phyloP scores from a whole-genome alignment of 176 grass and related monocot genomes.

The Raddia distichophylla region DNA sequence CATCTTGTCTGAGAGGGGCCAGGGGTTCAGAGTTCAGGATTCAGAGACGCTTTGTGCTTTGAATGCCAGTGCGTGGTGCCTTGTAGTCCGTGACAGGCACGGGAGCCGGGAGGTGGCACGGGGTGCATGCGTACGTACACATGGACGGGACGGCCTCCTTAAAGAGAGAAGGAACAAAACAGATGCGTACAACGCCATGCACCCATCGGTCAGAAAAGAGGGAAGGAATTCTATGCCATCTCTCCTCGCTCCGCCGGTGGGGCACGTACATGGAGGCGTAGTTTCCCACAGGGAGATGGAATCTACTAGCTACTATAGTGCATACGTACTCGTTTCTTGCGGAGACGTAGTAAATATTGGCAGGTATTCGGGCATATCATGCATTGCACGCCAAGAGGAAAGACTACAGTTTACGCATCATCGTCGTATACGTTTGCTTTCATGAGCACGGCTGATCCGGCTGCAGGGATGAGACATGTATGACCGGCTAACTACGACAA shows the following conservation, averaged over 20 bases:
- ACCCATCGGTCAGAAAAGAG: conserved; percentile 21
- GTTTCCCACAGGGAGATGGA: background rate
- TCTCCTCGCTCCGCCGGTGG: background rate
- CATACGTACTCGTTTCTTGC: background rate
- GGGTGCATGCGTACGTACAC: background rate
- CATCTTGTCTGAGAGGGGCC: background rate
- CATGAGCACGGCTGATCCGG: background rate
- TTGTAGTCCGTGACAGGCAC: background rate
- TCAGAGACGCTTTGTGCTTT: conserved; percentile 14
- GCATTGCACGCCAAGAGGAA: background rate
- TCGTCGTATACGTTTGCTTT: background rate
- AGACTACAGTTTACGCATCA: conserved; percentile 10
- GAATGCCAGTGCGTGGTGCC: background rate
- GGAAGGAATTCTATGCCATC: conserved; percentile 22
- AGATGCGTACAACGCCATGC: conserved; percentile 21
- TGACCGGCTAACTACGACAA: background rate
- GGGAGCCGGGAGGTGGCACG: background rate
- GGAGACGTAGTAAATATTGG: background rate
- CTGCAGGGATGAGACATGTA: background rate
- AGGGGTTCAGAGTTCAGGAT: background rate
- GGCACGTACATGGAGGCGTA: background rate
- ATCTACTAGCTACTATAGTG: background rate
- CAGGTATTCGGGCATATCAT: background rate
- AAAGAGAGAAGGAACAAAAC: conserved; percentile 15
- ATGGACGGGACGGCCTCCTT: conserved; percentile 17